These are phyloP conservation scores for Aspergillus sp. DNA, from an alignment of 2,329 filamentous ascomycete species.

Conservation along the genomic window DNA sequence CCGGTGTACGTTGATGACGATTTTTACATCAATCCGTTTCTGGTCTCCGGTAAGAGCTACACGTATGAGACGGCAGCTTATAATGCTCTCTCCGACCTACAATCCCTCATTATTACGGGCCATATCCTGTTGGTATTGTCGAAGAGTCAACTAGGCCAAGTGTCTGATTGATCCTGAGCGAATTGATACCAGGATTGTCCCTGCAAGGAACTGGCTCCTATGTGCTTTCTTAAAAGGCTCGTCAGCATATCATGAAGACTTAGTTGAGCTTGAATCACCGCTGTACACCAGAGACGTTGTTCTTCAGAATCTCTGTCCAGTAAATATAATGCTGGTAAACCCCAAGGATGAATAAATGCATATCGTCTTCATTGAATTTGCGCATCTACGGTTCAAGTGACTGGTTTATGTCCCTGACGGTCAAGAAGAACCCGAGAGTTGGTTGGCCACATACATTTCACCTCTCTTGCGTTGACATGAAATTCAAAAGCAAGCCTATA, in stretches of 20 bases:
- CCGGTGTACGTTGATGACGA: slow-evolving; percentile 16
- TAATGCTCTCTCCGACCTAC: slow-evolving; percentile 9
- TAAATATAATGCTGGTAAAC: slow-evolving; percentile 11
- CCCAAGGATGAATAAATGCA: neutral
- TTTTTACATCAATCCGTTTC: slow-evolving; percentile 16
- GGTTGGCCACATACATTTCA: slow-evolving; percentile 12
- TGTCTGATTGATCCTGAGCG: slow-evolving; percentile 18
- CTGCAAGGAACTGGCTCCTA: slow-evolving; percentile 11
- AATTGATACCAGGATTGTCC: slow-evolving; percentile 13
- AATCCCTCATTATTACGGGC: slow-evolving; percentile 20
- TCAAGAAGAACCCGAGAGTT: slow-evolving; percentile 3
- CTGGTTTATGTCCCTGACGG: slow-evolving; percentile 6
- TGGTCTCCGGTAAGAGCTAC: slow-evolving; percentile 17
- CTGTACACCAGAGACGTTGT: slow-evolving; percentile 10
- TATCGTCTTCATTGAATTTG: slow-evolving; percentile 14
- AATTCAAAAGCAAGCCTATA: neutral
- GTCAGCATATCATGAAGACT: slow-evolving; percentile 14
- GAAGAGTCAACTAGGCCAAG: slow-evolving; percentile 2
- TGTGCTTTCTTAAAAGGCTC: slow-evolving; percentile 5
- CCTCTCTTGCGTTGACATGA: slow-evolving; percentile 12
- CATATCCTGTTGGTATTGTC: slow-evolving; percentile 15
- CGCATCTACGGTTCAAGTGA: slow-evolving; percentile 10
- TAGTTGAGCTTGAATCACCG: slow-evolving; percentile 15
- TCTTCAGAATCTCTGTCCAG: slow-evolving; percentile 9
- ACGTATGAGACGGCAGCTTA: slow-evolving; percentile 17